A percentile compares a stretch with the other conserved stretches of the same genome.
Conservation (phyloP, 352 stramenopile species). For the Globisporangium viniferum region DNA sequence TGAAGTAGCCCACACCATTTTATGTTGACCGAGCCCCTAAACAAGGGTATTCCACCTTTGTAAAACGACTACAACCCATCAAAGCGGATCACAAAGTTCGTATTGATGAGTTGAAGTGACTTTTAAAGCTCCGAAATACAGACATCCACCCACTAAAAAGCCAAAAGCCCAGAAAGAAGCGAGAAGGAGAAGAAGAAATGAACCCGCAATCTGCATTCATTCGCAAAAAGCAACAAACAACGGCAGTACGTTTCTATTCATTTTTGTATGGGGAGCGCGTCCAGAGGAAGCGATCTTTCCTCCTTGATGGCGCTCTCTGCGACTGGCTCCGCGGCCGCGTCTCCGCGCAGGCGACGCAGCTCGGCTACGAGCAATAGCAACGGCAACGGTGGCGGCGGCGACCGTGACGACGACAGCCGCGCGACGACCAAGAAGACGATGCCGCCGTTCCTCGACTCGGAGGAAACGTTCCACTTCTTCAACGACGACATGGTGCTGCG, state of each 20-base stretch:
- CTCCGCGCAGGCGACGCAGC: constrained; percentile 11
- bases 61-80: not conserved
- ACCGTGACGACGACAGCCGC: constrained; percentile 11
- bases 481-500: constrained; percentile 54
- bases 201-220: not conserved
- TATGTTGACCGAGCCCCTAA: not conserved
- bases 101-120: not conserved
- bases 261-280: constrained; percentile 8
- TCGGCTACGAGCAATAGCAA: not conserved
- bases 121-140: not conserved
- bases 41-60: not conserved
- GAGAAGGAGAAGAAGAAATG: not conserved
- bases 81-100: not conserved
- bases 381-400: not conserved
- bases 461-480: constrained; percentile 71
- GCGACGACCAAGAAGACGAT: constrained; percentile 13
- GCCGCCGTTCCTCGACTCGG: constrained; percentile 39
- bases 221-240: not conserved
- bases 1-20: constrained; percentile 11
- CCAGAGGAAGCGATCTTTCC: constrained; percentile 8
- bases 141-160: constrained; percentile 1
- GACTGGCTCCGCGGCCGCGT: not conserved
- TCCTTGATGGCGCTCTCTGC: not conserved
- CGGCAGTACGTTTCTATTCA: not conserved
- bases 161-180: not conserved